Evolutionary conservation across 169 alveolate genomes (phyloP).

Genomic region (Eimeria falciformis): DNA sequence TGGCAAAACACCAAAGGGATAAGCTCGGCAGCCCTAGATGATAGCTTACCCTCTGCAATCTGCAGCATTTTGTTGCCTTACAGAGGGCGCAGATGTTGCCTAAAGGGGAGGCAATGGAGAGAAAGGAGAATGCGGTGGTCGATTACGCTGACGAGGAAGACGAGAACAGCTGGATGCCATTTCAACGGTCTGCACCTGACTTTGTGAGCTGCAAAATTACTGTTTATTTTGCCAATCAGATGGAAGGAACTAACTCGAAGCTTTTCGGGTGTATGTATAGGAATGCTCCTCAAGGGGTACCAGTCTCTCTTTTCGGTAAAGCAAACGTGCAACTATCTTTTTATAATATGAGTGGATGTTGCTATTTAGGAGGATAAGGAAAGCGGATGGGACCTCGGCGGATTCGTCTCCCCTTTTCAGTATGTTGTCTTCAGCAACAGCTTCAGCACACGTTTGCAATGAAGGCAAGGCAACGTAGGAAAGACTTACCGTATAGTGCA

Average conservation of each 20-base stretch:
- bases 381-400: constrained; percentile 64
- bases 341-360: too few species aligned
- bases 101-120: background rate
- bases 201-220: background rate
- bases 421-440: too few species aligned
- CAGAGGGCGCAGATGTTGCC: background rate
- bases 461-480: background rate
- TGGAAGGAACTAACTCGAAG: background rate
- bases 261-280: background rate
- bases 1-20: too few species aligned
- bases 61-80: too few species aligned
- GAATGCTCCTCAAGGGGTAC: background rate
- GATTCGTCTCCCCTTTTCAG: constrained; percentile 68
- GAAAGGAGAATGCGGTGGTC: background rate
- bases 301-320: background rate
- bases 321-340: too few species aligned
- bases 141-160: constrained; percentile 23
- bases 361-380: background rate
- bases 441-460: background rate
- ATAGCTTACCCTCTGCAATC: too few species aligned
- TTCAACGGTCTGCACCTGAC: constrained; percentile 57
- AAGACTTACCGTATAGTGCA: background rate
- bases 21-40: too few species aligned
- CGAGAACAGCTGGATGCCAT: constrained; percentile 44
- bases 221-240: background rate